Evolutionary conservation across 1,284 basidiomycete genomes (phyloP), one percentile per base, ranked within the genome.

Genomic region (Rhodotorula mucilaginosa): DNA sequence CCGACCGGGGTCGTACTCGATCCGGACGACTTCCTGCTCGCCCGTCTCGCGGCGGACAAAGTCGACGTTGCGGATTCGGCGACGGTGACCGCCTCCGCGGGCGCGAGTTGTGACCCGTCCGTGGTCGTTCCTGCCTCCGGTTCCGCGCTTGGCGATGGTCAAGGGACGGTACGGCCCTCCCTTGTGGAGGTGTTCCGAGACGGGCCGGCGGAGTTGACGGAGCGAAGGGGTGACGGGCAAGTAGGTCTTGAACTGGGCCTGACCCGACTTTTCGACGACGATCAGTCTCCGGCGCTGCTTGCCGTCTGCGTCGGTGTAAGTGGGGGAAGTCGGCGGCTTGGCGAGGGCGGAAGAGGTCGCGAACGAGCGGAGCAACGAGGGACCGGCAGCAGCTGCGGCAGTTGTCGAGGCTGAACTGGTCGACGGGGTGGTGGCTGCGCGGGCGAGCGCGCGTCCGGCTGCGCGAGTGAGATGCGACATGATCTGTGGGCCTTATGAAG

Each of bases 1-100:
- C 63, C 96, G 86, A 47, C 92, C 91, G 0, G 96, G 96, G 84
- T 99, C 96, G 81, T 97, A 99, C 82, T 99, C 96, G 78, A 99
- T 91, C 58, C 95, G 87, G 21, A 96, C 86, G 58, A 98, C 94
- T 76, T 93, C 89, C 80, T 93, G 91, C 57, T 89, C 84, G 12
- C 96, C 96, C 0, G 87, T 82, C 74, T 89, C 88, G 61, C 82
- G 83, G 63, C 92, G 88, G 67, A 86, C 85, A 80, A 97, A 99
- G 82, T 99, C 97, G 70, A 99, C 84, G 57, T 89, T 84, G 44
- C 97, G 88, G 74, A 97, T 87, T 52, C 97, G 88, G 69, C 89
- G 88, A 75, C 87, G 88, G 83, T 97, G 94, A 2, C 97, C 97
- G 19, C 97, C 96, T 47, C 97, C 96, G 44, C 90, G 87, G 67